Percentiles rank a stretch among this genome's conserved stretches.
phyloP scores from a whole-genome alignment of 306 rosid genomes.

The Dryas drummondii region DNA sequence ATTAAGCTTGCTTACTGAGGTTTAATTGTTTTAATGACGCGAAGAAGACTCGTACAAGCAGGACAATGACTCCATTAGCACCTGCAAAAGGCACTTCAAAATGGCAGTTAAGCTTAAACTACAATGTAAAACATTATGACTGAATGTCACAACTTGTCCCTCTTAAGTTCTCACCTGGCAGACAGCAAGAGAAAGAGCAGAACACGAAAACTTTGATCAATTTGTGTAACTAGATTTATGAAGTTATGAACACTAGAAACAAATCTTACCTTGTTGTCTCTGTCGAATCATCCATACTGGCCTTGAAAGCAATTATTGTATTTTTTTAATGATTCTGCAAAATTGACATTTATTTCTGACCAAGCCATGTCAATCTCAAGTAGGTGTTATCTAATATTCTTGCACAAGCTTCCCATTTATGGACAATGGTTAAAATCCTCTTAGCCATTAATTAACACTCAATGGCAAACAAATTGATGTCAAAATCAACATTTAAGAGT shows the following conservation, averaged over 20 bases:
- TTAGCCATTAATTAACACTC: conserved; percentile 1
- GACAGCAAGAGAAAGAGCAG: neutral
- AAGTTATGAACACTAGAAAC: neutral
- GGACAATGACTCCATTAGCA: neutral
- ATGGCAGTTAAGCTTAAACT: neutral
- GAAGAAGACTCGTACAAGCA: neutral
- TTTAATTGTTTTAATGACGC: neutral
- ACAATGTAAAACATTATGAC: neutral
- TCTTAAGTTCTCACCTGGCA: neutral
- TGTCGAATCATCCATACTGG: conserved; percentile 8
- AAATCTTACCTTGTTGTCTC: neutral
- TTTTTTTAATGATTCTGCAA: neutral
- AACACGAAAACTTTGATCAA: neutral
- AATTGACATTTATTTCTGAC: conserved; percentile 14
- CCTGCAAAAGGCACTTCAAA: neutral
- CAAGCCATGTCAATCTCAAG: conserved; percentile 2
- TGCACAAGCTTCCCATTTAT: neutral
- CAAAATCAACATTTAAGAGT: conserved; percentile 17
- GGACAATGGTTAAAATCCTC: neutral
- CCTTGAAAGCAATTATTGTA: conserved; percentile 5
- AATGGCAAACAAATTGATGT: conserved; percentile 11
- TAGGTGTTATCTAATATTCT: neutral
- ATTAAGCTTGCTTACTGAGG: neutral
- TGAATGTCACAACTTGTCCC: neutral
- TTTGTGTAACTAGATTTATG: neutral